Conservation (phyloP, 495 filamentous ascomycete genomes). For the Neohortaea acidophila region DNA sequence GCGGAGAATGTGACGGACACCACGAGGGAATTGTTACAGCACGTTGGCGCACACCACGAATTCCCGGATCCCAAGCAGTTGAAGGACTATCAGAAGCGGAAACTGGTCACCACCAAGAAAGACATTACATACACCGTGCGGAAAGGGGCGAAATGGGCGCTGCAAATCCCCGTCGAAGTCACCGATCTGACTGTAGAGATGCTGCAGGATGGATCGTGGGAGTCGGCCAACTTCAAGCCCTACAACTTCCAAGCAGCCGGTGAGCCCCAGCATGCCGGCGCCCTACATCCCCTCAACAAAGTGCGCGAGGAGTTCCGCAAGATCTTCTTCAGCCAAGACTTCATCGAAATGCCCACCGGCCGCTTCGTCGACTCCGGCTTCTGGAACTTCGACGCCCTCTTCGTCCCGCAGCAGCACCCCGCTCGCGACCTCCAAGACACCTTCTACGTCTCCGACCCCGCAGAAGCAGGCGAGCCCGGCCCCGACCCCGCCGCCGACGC, state of each 20-base stretch:
- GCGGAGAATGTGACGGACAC: conserved; percentile 49
- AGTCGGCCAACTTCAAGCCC: conserved; percentile 78
- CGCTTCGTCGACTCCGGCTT: conserved; percentile 86
- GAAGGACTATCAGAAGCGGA: conserved; percentile 73
- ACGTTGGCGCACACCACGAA: conserved; percentile 51
- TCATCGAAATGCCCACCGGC: conserved; percentile 67
- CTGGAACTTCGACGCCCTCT: conserved; percentile 98
- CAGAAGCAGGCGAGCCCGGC: conserved; percentile 56
- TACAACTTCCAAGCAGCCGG: conserved; percentile 95
- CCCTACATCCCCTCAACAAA: conserved; percentile 88
- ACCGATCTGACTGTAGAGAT: conserved; percentile 92
- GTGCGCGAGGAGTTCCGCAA: conserved; percentile 85
- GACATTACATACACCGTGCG: conserved; percentile 66
- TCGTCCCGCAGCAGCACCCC: conserved; percentile 93
- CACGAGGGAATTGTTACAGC: conserved; percentile 56
- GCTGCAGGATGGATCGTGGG: conserved; percentile 65
- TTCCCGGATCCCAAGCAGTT: conserved; percentile 56
- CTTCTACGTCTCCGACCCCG: conserved; percentile 90
- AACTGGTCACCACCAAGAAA: conserved; percentile 66
- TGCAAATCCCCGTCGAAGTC: conserved; percentile 78
- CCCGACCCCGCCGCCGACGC: conserved; percentile 42
- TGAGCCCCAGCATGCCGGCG: conserved; percentile 60
- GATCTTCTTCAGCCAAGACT: conserved; percentile 93
- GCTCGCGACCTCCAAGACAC: conserved; percentile 94
- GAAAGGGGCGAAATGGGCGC: conserved; percentile 76